Conservation (phyloP, 495 filamentous ascomycete species). For the Podospora fimiseda region DNA sequence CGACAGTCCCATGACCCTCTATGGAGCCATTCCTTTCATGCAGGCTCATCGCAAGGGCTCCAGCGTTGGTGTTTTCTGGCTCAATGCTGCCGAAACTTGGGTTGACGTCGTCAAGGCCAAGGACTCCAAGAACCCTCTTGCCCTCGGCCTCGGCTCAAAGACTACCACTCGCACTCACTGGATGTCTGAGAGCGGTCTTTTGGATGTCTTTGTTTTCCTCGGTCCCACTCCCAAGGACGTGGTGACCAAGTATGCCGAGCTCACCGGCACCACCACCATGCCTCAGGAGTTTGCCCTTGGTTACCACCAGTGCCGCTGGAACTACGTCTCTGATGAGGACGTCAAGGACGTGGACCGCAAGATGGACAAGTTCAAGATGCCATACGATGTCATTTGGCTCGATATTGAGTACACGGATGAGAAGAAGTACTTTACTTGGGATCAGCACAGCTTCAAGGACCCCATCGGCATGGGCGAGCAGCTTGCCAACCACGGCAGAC, state of each 20-base stretch:
- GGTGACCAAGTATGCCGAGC: constrained; percentile 71
- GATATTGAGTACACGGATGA: constrained; percentile 95
- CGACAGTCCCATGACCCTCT: constrained; percentile 97
- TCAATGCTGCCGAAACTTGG: constrained; percentile 97
- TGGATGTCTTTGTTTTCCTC: constrained; percentile 92
- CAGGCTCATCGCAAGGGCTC: constrained; percentile 91
- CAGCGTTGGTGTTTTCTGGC: constrained; percentile 96
- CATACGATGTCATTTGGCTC: constrained; percentile 98
- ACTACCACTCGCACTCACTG: constrained; percentile 86
- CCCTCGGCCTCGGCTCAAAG: constrained; percentile 61
- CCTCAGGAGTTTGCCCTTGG: constrained; percentile 87
- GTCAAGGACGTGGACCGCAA: constrained; percentile 93
- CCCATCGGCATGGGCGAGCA: constrained; percentile 84
- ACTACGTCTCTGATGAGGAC: constrained; percentile 94
- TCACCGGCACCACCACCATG: constrained; percentile 90
- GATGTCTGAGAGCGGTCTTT: constrained; percentile 84
- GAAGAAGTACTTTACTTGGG: constrained; percentile 98
- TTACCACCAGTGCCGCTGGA: constrained; percentile 98
- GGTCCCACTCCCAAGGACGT: constrained; percentile 79
- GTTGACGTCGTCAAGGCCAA: constrained; percentile 86
- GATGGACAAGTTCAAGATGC: constrained; percentile 89
- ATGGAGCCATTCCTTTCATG: constrained; percentile 93
- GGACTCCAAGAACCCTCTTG: constrained; percentile 65
- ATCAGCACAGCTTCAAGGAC: constrained; percentile 75
- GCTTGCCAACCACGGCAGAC: constrained; percentile 72